These are phyloP conservation scores for Rhizopogon salebrosus DNA, from an alignment of 768 basidiomycete species.

Conservation along the genomic window DNA sequence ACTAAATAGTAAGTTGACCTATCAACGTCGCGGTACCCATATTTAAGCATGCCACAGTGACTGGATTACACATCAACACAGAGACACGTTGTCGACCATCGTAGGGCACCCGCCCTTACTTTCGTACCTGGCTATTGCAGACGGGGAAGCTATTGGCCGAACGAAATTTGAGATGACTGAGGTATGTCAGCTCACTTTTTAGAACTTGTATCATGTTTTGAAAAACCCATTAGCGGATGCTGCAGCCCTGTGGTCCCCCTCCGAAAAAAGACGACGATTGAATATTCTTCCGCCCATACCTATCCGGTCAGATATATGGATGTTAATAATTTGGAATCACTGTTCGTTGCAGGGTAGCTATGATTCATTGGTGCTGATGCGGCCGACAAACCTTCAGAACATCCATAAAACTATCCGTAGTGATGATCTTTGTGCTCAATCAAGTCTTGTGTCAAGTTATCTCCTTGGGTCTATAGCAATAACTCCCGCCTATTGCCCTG, in stretches of 20 bases:
- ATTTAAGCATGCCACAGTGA: conserved; percentile 52
- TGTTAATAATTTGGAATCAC: background rate
- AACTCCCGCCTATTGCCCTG: background rate
- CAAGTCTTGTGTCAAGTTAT: background rate
- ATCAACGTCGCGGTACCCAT: conserved; percentile 6
- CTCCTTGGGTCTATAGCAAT: too few species aligned
- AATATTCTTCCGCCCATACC: background rate
- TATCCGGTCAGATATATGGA: background rate
- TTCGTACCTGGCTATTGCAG: conserved; percentile 88
- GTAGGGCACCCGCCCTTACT: conserved; percentile 84
- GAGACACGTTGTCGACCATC: conserved; percentile 91
- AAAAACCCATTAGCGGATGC: conserved; percentile 61
- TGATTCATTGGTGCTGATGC: too few species aligned
- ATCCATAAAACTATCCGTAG: background rate
- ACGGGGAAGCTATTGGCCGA: conserved; percentile 88
- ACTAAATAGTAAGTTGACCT: conserved; percentile 78
- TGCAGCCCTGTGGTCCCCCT: conserved; percentile 91
- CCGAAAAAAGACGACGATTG: conserved; percentile 84
- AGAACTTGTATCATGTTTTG: conserved; percentile 17
- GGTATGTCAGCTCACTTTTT: conserved; percentile 37
- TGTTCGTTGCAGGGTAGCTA: background rate
- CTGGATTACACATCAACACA: conserved; percentile 96
- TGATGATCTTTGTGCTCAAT: background rate
- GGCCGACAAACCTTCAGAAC: background rate
- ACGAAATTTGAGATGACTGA: conserved; percentile 94